Percentiles rank a stretch among this genome's conserved stretches.
Evolutionary conservation across 805 yeast genomes (phyloP).

Genomic region (Spathaspora sp.): DNA sequence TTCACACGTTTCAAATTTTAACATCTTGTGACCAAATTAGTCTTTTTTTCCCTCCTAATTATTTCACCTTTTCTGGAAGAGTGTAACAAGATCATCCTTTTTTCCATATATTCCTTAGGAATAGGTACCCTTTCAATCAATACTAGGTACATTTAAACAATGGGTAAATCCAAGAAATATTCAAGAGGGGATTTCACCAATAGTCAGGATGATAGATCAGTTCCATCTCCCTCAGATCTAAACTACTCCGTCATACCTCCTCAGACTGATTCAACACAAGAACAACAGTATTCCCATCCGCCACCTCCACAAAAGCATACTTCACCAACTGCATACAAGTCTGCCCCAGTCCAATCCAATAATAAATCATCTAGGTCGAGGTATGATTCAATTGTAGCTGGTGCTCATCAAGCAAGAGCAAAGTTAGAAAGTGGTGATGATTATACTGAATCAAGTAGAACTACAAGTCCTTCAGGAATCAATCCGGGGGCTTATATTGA

Average conservation of each 20-base stretch:
- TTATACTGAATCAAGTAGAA: neutral
- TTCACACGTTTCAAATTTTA: neutral
- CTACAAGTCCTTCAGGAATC: neutral
- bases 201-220: neutral
- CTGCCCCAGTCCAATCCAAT: neutral
- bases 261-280: neutral
- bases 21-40: neutral
- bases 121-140: no score
- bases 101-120: neutral
- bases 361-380: neutral
- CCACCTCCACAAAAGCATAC: neutral
- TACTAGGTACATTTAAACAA: neutral
- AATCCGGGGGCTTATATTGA: slow-evolving; percentile 21
- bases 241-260: neutral
- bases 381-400: neutral
- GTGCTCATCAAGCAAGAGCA: neutral
- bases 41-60: neutral
- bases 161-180: neutral
- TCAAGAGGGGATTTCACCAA: neutral
- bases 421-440: neutral
- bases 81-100: neutral
- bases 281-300: neutral
- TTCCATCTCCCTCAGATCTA: neutral
- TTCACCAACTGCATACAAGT: neutral
- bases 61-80: neutral